A percentile compares a stretch with the other conserved stretches of the same genome.
phyloP scores from a whole-genome alignment of 306 rosid species.

The Adenanthera pavonina region DNA sequence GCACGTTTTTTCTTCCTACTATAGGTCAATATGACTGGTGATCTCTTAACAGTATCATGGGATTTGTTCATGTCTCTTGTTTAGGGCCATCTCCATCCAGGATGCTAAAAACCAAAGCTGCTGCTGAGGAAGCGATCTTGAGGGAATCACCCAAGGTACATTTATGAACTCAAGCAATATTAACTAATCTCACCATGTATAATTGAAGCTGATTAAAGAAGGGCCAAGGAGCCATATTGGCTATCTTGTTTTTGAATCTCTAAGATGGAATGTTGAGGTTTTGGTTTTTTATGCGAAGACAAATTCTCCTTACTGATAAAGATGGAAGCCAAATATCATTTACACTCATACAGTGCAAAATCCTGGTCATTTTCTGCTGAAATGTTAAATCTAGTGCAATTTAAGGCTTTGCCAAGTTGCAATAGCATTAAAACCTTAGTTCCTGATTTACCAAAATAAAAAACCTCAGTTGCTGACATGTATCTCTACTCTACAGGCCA shows the following conservation, averaged over 20 bases:
- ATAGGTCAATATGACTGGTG: no score
- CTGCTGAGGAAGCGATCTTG: constrained; percentile 67
- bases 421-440: constrained; percentile 31
- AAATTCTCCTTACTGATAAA: constrained; percentile 1
- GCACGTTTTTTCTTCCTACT: no score
- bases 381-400: background rate
- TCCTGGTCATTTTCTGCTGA: background rate
- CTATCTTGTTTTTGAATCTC: constrained; percentile 24
- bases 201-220: constrained; percentile 15
- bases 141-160: background rate
- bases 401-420: constrained; percentile 31
- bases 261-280: constrained; percentile 10
- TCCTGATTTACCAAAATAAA: background rate
- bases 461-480: constrained; percentile 37
- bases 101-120: constrained; percentile 80
- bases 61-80: constrained; percentile 87
- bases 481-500: constrained; percentile 66
- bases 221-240: background rate
- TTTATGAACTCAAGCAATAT: background rate
- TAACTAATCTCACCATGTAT: background rate
- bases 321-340: constrained; percentile 28
- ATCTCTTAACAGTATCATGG: constrained; percentile 43
- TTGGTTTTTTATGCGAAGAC: background rate
- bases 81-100: constrained; percentile 87
- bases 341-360: no score